Percentiles rank a stretch among this genome's conserved stretches.
Evolutionary conservation across 345 rosid species (phyloP).

Genomic region (Arabis alpina): DNA sequence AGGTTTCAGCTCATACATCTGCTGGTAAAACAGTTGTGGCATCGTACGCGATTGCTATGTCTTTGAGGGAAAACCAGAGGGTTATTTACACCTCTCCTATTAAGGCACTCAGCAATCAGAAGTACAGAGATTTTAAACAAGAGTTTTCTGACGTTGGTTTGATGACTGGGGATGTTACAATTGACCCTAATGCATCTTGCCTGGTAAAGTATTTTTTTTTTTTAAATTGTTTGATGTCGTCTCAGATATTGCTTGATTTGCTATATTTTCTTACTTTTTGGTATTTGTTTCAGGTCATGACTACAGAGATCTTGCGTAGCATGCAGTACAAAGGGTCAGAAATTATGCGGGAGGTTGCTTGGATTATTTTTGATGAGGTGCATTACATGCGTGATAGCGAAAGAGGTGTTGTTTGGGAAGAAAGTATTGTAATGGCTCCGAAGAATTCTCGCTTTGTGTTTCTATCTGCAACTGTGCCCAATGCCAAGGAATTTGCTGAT

Average conservation of each 20-base stretch:
- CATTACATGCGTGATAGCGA: constrained; percentile 99
- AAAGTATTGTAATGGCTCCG: constrained; percentile 99
- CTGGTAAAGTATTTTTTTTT: constrained; percentile 53
- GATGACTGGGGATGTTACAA: constrained; percentile 98
- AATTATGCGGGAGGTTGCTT: constrained; percentile 90
- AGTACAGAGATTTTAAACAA: constrained; percentile 93
- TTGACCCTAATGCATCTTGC: constrained; percentile 95
- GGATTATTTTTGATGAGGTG: constrained; percentile 97
- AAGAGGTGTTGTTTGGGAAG: constrained; percentile 99
- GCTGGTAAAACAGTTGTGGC: constrained; percentile 99
- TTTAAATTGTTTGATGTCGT: background rate
- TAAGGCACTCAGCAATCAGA: constrained; percentile 96
- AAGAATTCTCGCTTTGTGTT: constrained; percentile 90
- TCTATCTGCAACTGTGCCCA: constrained; percentile 97
- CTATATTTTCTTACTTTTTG: constrained; percentile 32
- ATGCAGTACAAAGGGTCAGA: constrained; percentile 99
- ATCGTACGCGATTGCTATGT: constrained; percentile 93
- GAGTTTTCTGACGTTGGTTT: constrained; percentile 98
- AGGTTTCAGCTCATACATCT: constrained; percentile 99
- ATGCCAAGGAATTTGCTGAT: constrained; percentile 98
- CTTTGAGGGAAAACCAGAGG: constrained; percentile 79
- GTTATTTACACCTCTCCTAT: constrained; percentile 96
- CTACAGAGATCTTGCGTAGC: constrained; percentile 99
- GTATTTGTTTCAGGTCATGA: constrained; percentile 76
- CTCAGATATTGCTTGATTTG: constrained; percentile 4